A percentile compares a stretch with the other conserved stretches of the same genome.
Conservation (phyloP, 495 filamentous ascomycete genomes). For the Margaritispora aquatica region DNA sequence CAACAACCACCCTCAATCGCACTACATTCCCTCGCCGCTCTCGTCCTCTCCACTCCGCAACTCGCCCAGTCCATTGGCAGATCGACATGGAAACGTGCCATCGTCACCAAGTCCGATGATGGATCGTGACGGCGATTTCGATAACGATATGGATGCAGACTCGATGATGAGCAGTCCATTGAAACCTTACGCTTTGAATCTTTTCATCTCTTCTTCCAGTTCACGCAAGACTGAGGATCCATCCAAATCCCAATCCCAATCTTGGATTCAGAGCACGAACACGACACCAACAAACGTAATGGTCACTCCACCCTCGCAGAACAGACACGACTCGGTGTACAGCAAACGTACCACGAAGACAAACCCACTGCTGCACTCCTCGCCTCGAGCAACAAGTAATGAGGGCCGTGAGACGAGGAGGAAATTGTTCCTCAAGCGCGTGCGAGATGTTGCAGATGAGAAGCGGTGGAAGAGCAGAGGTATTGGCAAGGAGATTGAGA, state of each 20-base stretch:
- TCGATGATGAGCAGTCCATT: conserved; percentile 6
- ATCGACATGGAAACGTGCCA: conserved; percentile 12
- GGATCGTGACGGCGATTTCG: neutral
- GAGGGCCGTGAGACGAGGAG: conserved; percentile 48
- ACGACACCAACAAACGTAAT: neutral
- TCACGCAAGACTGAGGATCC: no score
- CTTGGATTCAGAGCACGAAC: neutral
- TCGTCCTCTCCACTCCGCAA: conserved; percentile 17
- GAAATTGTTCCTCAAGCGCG: conserved; percentile 67
- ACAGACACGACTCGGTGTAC: conserved; percentile 9
- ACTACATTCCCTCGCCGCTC: conserved; percentile 16
- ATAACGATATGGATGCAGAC: no score
- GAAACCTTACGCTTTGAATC: no score
- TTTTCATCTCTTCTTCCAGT: no score
- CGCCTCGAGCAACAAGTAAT: conserved; percentile 26
- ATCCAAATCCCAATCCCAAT: neutral
- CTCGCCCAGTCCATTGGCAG: conserved; percentile 7
- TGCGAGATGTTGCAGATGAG: conserved; percentile 66
- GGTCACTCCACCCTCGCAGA: neutral
- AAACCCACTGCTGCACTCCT: conserved; percentile 31
- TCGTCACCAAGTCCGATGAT: neutral
- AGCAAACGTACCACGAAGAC: conserved; percentile 23
- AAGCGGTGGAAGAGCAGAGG: conserved; percentile 57
- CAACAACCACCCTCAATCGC: conserved; percentile 9
- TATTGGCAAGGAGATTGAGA: conserved; percentile 23